These are phyloP conservation scores for Ogataea populi-albae DNA, from an alignment of 805 yeast genomes.

Conservation along the genomic window DNA sequence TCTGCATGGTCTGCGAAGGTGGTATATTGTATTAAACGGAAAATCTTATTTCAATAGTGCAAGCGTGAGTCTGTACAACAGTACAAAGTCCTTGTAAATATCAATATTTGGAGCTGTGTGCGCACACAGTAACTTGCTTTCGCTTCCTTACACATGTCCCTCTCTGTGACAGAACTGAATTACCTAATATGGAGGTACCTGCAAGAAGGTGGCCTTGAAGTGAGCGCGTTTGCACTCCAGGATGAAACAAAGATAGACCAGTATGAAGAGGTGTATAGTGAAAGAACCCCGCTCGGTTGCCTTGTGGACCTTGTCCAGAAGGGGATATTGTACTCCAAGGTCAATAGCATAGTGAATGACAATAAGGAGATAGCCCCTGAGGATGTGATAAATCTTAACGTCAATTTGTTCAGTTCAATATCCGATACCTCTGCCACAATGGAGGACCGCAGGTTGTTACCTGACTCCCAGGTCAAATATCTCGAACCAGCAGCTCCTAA, in stretches of 20 bases:
- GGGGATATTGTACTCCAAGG: slow-evolving; percentile 76
- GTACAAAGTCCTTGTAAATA: no score
- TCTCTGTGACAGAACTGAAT: slow-evolving; percentile 80
- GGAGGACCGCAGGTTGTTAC: slow-evolving; percentile 10
- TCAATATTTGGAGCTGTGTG: no score
- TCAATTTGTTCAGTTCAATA: slow-evolving; percentile 55
- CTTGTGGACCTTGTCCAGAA: slow-evolving; percentile 80
- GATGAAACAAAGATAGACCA: slow-evolving; percentile 64
- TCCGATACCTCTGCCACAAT: slow-evolving; percentile 11
- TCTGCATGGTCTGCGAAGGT: no score
- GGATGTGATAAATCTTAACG: slow-evolving; percentile 31
- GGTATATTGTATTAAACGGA: no score
- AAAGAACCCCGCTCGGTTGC: slow-evolving; percentile 69
- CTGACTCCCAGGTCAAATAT: slow-evolving; percentile 2
- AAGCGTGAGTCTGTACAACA: no score
- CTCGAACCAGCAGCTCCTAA: neutral
- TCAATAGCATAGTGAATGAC: slow-evolving; percentile 50
- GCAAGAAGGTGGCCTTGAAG: slow-evolving; percentile 77
- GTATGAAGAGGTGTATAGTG: slow-evolving; percentile 49
- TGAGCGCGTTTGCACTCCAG: slow-evolving; percentile 77
- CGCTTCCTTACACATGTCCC: slow-evolving; percentile 50
- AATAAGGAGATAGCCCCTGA: slow-evolving; percentile 17
- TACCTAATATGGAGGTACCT: slow-evolving; percentile 90
- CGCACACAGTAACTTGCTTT: no score
- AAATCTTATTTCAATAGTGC: no score